Conservation (phyloP, 768 basidiomycete species). For the Boletellus emodensis region DNA sequence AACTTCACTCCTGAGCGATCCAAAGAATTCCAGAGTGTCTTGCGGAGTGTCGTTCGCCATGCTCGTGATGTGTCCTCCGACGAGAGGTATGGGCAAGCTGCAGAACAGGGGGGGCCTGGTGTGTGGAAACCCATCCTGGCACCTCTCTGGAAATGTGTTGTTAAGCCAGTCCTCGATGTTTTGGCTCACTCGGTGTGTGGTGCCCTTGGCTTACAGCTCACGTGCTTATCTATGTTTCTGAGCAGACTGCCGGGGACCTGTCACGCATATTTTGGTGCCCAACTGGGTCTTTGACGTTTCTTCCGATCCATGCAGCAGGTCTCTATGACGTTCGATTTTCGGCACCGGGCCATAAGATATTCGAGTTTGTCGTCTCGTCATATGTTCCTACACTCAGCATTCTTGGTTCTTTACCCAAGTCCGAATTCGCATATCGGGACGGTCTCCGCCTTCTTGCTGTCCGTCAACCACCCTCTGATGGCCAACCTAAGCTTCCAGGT, state of each 20-base stretch:
- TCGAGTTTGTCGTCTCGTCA: conserved; percentile 13
- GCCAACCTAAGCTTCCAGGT: conserved; percentile 2
- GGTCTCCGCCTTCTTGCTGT: conserved; percentile 7
- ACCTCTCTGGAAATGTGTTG: background rate
- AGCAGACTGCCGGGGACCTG: background rate
- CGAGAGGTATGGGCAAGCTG: background rate
- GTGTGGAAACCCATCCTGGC: background rate
- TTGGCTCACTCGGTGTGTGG: background rate
- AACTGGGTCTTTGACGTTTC: background rate
- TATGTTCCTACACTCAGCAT: conserved; percentile 28
- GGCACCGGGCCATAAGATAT: background rate
- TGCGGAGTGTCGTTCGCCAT: background rate
- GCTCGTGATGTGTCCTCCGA: background rate
- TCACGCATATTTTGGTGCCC: conserved; percentile 1
- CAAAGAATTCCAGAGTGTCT: background rate
- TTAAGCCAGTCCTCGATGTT: conserved; percentile 1
- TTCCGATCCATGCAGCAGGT: conserved; percentile 4
- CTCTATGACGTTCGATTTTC: background rate
- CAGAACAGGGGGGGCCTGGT: too few relatives aligned
- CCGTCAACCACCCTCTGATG: conserved; percentile 11
- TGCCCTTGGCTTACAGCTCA: background rate
- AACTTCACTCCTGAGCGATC: background rate
- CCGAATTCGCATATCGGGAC: background rate
- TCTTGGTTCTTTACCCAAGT: background rate
- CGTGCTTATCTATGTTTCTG: background rate